phyloP scores from a whole-genome alignment of 495 filamentous ascomycete species.

The Aspergillus asperescens region DNA sequence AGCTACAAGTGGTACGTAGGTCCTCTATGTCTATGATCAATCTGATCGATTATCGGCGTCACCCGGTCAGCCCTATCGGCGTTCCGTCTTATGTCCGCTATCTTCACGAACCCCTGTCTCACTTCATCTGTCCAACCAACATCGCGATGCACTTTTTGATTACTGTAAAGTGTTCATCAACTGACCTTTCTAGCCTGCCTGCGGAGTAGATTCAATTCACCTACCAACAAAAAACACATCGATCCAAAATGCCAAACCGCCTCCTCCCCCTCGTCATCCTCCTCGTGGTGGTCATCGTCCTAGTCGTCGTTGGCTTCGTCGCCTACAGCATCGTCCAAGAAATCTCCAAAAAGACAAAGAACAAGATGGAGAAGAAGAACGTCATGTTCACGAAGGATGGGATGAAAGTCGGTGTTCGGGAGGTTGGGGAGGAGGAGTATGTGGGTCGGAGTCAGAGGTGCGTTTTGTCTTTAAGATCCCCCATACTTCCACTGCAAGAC shows the following conservation, averaged over 20 bases:
- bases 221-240: background rate
- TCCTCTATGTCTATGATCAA: no score
- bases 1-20: slow-evolving; percentile 5
- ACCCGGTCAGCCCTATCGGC: slow-evolving; percentile 8
- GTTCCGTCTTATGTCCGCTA: background rate
- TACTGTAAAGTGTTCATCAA: background rate
- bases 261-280: slow-evolving; percentile 72
- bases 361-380: slow-evolving; percentile 79
- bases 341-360: slow-evolving; percentile 60
- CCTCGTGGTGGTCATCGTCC: slow-evolving; percentile 54
- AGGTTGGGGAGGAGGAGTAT: slow-evolving; percentile 70
- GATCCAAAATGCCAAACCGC: slow-evolving; percentile 34
- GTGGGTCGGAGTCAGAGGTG: slow-evolving; percentile 75
- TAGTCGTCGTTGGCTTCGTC: slow-evolving; percentile 65
- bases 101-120: background rate
- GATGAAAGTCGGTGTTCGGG: slow-evolving; percentile 72
- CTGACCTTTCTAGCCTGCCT: background rate
- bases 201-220: background rate
- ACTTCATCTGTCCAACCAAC: background rate
- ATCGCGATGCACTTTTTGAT: background rate
- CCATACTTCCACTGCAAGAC: background rate
- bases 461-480: slow-evolving; percentile 11
- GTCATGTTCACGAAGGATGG: slow-evolving; percentile 79
- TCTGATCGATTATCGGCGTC: background rate
- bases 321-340: slow-evolving; percentile 65